Conservation (phyloP, 176 grass and related monocot species). For the Cocos nucifera region DNA sequence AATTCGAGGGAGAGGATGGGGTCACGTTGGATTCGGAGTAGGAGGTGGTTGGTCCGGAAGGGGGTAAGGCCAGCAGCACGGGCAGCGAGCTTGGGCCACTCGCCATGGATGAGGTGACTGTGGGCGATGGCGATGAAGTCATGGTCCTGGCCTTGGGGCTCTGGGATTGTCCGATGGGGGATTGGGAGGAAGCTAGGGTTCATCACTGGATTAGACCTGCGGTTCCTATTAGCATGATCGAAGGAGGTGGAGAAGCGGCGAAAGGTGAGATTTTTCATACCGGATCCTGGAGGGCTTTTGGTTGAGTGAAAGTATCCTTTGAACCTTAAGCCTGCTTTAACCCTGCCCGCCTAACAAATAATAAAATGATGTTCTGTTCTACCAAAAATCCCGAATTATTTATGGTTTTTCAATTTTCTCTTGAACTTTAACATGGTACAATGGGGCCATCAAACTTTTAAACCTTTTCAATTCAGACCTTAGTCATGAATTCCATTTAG, state of each 20-base stretch:
- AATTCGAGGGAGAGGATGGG: conserved; percentile 22
- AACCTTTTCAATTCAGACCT: too few species aligned
- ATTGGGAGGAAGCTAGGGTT: conserved; percentile 27
- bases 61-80: conserved; percentile 19
- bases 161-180: conserved; percentile 50
- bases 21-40: conserved; percentile 23
- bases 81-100: conserved; percentile 12
- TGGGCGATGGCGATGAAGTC: conserved; percentile 44
- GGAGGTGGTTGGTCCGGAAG: conserved; percentile 8
- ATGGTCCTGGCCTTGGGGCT: conserved; percentile 45
- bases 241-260: conserved; percentile 10
- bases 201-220: neutral
- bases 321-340: too few species aligned
- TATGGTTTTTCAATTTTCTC: too few species aligned
- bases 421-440: too few species aligned
- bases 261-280: conserved; percentile 2
- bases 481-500: too few species aligned
- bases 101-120: conserved; percentile 35
- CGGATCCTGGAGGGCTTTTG: too few species aligned
- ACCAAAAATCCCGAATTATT: too few species aligned
- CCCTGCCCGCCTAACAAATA: too few species aligned
- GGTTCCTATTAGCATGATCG: too few species aligned
- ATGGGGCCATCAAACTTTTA: too few species aligned
- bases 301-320: too few species aligned
- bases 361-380: too few species aligned